These are phyloP conservation scores for Coriolopsis trogii DNA, from an alignment of 1,284 basidiomycete genomes.

Conservation along the genomic window DNA sequence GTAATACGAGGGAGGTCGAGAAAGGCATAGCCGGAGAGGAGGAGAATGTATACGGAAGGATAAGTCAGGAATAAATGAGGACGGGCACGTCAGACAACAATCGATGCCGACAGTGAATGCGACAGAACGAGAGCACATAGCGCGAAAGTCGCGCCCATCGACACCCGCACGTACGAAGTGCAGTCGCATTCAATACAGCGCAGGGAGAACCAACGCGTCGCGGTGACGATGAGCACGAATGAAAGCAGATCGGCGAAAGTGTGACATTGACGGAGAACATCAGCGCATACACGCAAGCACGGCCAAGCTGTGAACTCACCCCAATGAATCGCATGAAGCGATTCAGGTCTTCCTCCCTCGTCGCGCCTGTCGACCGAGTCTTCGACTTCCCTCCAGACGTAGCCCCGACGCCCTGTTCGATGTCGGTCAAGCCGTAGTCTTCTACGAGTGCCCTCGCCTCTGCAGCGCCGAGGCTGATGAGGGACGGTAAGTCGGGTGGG, in stretches of 20 bases:
- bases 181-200: not conserved
- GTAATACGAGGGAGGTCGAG: not conserved
- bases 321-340: constrained; percentile 50
- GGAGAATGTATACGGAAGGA: not conserved
- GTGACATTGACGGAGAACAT: not conserved
- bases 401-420: too few species aligned
- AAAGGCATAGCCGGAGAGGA: not conserved
- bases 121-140: constrained; percentile 4
- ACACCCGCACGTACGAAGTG: constrained; percentile 8
- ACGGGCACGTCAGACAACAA: not conserved
- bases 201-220: not conserved
- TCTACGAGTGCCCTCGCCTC: constrained; percentile 40
- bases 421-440: constrained; percentile 49
- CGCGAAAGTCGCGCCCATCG: constrained; percentile 3
- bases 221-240: not conserved
- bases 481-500: constrained; percentile 38
- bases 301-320: constrained; percentile 33
- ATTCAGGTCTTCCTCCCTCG: constrained; percentile 34
- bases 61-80: not conserved
- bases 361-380: constrained; percentile 12
- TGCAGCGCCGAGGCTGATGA: constrained; percentile 46
- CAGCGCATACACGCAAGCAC: not conserved
- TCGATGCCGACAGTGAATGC: not conserved
- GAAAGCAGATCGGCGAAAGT: not conserved
- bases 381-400: too few species aligned